These are phyloP conservation scores for Chalciporus piperatus DNA, from an alignment of 768 basidiomycete species.

Conservation along the genomic window DNA sequence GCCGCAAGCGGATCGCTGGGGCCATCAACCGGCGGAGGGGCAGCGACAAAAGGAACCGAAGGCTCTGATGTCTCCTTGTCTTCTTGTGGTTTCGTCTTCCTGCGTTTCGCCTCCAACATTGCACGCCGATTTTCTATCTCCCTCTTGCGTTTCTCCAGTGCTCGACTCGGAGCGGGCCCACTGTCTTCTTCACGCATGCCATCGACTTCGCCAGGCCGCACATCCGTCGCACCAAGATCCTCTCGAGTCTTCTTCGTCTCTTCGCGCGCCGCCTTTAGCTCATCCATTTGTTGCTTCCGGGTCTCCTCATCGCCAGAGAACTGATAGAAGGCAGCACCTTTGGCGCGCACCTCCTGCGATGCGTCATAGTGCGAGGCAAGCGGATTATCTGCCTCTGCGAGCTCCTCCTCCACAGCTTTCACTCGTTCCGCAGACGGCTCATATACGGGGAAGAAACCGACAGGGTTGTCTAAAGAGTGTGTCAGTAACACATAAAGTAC, in stretches of 20 bases:
- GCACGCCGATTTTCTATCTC: conserved; percentile 65
- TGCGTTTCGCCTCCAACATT: conserved; percentile 64
- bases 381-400: conserved; percentile 67
- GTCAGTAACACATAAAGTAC: background rate
- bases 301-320: conserved; percentile 86
- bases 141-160: conserved; percentile 65
- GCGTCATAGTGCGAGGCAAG: conserved; percentile 81
- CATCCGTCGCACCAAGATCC: conserved; percentile 58
- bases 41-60: background rate
- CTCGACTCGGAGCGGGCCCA: conserved; percentile 42
- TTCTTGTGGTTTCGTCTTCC: conserved; percentile 40
- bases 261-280: conserved; percentile 59
- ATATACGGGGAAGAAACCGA: conserved; percentile 85
- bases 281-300: conserved; percentile 79
- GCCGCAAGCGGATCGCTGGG: conserved; percentile 49
- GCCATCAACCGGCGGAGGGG: conserved; percentile 5
- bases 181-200: conserved; percentile 55
- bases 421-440: conserved; percentile 79
- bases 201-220: conserved; percentile 70
- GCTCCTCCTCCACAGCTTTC: conserved; percentile 67
- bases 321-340: conserved; percentile 90
- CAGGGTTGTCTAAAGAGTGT: conserved; percentile 62
- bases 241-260: conserved; percentile 68
- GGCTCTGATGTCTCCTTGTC: background rate
- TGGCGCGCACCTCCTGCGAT: conserved; percentile 75